A percentile compares a stretch with the other conserved stretches of the same genome.
These are phyloP conservation scores for Pseudocercospora eumusae DNA, from an alignment of 2,329 filamentous ascomycete species.

Conservation along the genomic window DNA sequence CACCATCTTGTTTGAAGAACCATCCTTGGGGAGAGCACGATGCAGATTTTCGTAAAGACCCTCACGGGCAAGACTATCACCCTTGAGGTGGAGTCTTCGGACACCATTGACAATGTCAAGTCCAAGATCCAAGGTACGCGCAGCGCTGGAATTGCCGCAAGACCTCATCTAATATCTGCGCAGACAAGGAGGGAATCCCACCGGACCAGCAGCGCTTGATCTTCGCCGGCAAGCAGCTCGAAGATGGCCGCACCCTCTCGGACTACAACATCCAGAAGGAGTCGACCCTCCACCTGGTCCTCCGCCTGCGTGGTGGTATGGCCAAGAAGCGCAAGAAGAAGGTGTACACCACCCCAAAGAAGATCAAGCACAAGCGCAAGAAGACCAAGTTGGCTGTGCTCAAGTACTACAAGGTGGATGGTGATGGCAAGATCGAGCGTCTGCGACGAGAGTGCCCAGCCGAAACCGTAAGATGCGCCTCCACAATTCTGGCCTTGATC, in stretches of 20 bases:
- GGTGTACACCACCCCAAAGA: constrained; percentile 99
- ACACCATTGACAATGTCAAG: constrained; percentile 99
- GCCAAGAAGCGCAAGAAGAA: constrained; percentile 99
- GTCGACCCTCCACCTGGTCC: constrained; percentile 95
- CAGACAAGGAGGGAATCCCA: constrained; percentile 99
- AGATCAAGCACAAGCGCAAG: constrained; percentile 99
- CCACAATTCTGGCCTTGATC: not conserved
- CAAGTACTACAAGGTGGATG: constrained; percentile 99
- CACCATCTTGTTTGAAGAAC: not conserved
- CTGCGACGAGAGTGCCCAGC: constrained; percentile 95
- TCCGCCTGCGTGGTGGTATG: constrained; percentile 95
- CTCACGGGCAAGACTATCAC: constrained; percentile 99
- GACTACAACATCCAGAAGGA: constrained; percentile 99
- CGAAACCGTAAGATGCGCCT: constrained; percentile 68
- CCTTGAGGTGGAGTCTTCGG: constrained; percentile 98
- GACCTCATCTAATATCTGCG: constrained; percentile 15
- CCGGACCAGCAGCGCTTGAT: constrained; percentile 99
- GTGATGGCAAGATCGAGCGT: constrained; percentile 99
- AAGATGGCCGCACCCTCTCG: constrained; percentile 96
- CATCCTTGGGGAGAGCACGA: constrained; percentile 2
- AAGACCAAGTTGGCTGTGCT: constrained; percentile 99
- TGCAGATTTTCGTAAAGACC: constrained; percentile 94
- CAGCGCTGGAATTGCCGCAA: not conserved
- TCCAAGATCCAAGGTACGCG: constrained; percentile 77
- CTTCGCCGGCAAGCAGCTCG: constrained; percentile 99